These are phyloP conservation scores for Nigrospora oryzae DNA, from an alignment of 2,329 filamentous ascomycete genomes.

Conservation along the genomic window DNA sequence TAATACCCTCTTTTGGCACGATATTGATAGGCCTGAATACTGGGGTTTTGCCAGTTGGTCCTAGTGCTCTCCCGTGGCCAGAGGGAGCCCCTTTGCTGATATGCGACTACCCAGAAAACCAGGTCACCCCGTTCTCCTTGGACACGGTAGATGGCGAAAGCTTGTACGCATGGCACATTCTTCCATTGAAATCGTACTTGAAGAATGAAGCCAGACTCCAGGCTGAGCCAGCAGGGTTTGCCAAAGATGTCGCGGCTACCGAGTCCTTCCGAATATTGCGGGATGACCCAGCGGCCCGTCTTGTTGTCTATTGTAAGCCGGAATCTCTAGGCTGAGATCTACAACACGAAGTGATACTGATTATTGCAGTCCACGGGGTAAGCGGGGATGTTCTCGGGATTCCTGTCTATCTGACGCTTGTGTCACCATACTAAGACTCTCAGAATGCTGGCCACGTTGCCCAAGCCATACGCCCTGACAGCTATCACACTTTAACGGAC, in stretches of 20 bases:
- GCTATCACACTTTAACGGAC: constrained; percentile 69
- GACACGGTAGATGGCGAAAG: constrained; percentile 56
- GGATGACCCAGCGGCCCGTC: constrained; percentile 31
- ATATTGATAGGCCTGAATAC: constrained; percentile 67
- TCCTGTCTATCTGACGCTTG: too few relatives aligned
- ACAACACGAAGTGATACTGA: too few relatives aligned
- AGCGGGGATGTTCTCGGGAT: too few relatives aligned
- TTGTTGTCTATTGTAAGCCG: constrained; percentile 44
- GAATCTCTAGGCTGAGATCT: too few relatives aligned
- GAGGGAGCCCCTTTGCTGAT: constrained; percentile 2
- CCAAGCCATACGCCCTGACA: constrained; percentile 66
- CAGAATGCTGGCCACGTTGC: constrained; percentile 82
- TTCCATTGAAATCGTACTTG: constrained; percentile 60
- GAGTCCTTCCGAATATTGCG: constrained; percentile 32
- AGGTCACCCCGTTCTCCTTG: constrained; percentile 65
- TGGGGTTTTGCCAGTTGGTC: constrained; percentile 80
- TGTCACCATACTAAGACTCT: too few relatives aligned
- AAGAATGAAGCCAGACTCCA: constrained; percentile 51
- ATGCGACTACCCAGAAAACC: constrained; percentile 42
- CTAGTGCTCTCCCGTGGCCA: not conserved
- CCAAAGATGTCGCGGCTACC: constrained; percentile 25
- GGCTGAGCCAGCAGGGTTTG: constrained; percentile 38
- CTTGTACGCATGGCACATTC: constrained; percentile 68
- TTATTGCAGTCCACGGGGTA: not conserved
- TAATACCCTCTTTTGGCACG: constrained; percentile 62